Evolutionary conservation across 768 basidiomycete species (phyloP).

Genomic region (Rossbeevera mucosa): DNA sequence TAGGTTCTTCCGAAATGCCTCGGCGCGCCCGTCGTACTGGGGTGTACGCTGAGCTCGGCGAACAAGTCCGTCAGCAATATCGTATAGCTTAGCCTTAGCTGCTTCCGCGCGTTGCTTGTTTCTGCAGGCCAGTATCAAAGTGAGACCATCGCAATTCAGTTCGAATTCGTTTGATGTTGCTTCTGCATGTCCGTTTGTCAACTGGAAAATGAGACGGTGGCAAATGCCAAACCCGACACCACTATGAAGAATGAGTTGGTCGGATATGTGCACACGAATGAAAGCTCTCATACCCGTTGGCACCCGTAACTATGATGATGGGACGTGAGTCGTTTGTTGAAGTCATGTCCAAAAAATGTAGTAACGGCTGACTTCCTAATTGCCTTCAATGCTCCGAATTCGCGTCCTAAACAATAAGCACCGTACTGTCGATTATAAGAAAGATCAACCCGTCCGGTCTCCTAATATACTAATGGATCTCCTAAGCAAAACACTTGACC

Average conservation of each 20-base stretch:
- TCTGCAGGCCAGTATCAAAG: slow-evolving; percentile 78
- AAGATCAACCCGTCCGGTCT: too few species aligned
- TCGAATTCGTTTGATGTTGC: slow-evolving; percentile 12
- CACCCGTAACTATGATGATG: slow-evolving; percentile 65
- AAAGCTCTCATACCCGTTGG: slow-evolving; percentile 50
- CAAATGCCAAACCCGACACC: slow-evolving; percentile 84
- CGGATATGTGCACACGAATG: neutral
- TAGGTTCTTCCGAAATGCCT: slow-evolving; percentile 54
- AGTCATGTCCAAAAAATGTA: slow-evolving; percentile 30
- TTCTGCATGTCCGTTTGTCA: slow-evolving; percentile 47
- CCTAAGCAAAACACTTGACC: too few species aligned
- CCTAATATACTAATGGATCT: too few species aligned
- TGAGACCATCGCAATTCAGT: slow-evolving; percentile 49
- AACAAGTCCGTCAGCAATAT: slow-evolving; percentile 53
- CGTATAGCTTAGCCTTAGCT: slow-evolving; percentile 53
- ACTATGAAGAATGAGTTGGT: slow-evolving; percentile 42
- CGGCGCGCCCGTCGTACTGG: slow-evolving; percentile 49
- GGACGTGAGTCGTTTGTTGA: slow-evolving; percentile 29
- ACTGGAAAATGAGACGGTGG: slow-evolving; percentile 67
- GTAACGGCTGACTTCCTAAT: too few species aligned
- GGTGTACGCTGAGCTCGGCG: slow-evolving; percentile 30
- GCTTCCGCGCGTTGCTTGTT: slow-evolving; percentile 57
- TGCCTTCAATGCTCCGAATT: too few species aligned
- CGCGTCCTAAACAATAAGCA: too few species aligned
- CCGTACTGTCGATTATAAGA: too few species aligned